Base-by-base conservation (phyloP, 129 eudicot species). In the Helichrysum umbraculigerum region DNA sequence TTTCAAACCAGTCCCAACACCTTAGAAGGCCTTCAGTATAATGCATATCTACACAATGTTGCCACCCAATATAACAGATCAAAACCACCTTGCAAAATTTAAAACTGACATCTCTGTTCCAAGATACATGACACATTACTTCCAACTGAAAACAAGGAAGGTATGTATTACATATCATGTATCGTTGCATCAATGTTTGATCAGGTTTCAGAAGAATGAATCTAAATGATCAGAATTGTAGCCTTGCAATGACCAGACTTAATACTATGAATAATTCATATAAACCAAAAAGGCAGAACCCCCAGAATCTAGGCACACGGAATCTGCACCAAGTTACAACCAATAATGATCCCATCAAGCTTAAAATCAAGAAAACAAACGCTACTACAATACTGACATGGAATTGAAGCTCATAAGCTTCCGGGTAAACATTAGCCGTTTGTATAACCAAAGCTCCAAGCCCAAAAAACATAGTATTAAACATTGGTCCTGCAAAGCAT, bases 401-500 rank as follows among this genome's bases (percentile, higher is more conserved):
- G 76, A 95, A 91, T 74, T 78, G 94, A 47, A 95, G 92, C 82
- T 79, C 81, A 63, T 95, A 95, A 66, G 97, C 97, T 81, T 83
- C 86, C 0, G 99, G 99, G 69, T 81, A 95, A 61, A 91, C 88
- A 54, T 82, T 77, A n/a, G 89, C 81, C 2, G 96, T 89, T 78
- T 95, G 92, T 74, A 91, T 86, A 28, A 95, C 99, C 77, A 95
- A 82, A 80, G 94, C 97, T n/a, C 99, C 99, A 0, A 95, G 96
- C 70, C 97, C 99, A 69, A 89, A 86, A n/a, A 95, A 88, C 97
- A 95, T 91, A 68, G n/a, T n/a, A n/a, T 95, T 95, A 61, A 95
- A 95, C 99, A 95, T 95, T 8, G 99, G 99, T 1, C 99, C 86
- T 0, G 97, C 99, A 80, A 91, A 95, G 85, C 97, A 95, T 34